phyloP scores from a whole-genome alignment of 164 flowering plant genomes.

The Paratinospora sagittata region DNA sequence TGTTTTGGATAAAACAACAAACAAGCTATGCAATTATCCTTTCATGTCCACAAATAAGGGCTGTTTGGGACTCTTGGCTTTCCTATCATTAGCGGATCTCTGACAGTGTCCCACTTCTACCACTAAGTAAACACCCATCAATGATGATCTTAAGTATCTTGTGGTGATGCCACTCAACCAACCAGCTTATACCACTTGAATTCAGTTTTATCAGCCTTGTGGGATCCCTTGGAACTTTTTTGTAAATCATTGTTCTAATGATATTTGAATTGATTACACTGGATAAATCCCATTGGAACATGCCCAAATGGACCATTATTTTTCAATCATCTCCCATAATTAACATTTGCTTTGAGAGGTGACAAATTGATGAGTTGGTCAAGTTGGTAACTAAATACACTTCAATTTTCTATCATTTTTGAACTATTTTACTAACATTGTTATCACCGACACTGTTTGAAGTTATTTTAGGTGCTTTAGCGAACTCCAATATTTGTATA shows the following conservation, averaged over 20 bases:
- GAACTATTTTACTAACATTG: no score
- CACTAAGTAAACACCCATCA: not conserved
- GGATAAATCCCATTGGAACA: not conserved
- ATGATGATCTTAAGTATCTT: not conserved
- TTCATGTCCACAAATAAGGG: not conserved
- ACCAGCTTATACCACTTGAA: constrained; percentile 1
- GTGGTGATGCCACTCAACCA: constrained; percentile 1
- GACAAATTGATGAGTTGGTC: no score
- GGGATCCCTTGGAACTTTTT: not conserved
- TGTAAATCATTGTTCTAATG: not conserved
- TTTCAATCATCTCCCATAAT: not conserved
- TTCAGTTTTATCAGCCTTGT: not conserved
- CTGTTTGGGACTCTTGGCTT: no score
- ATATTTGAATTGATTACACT: not conserved
- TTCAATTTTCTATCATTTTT: no score
- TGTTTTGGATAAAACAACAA: constrained; percentile 9
- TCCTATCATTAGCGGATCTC: no score
- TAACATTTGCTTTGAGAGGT: not conserved
- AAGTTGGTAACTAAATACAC: no score
- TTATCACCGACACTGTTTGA: not conserved
- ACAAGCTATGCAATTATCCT: not conserved
- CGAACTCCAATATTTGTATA: no score
- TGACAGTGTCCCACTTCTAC: constrained; percentile 4
- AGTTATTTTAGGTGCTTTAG: not conserved
- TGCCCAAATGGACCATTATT: not conserved